These are phyloP conservation scores for Rhododendron williamsianum DNA, from an alignment of 148 eudicot species.

Conservation along the genomic window DNA sequence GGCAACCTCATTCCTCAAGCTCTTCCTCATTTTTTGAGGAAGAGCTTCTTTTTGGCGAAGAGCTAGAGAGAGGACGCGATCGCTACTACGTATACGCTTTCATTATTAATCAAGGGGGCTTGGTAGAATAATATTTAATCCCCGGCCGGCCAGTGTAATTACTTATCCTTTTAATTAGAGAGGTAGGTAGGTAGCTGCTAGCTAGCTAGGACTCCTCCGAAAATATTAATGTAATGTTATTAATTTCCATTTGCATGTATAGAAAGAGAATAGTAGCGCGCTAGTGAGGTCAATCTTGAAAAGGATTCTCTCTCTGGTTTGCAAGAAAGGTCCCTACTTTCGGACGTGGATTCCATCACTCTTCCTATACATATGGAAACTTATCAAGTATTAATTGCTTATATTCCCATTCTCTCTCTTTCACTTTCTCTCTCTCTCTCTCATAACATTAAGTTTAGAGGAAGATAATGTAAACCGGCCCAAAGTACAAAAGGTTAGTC, in stretches of 20 bases:
- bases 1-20: background rate
- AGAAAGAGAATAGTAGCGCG: background rate
- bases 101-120: background rate
- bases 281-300: background rate
- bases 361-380: background rate
- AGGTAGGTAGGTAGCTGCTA: background rate
- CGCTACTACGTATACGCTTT: background rate
- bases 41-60: background rate
- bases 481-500: conserved; percentile 8
- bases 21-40: background rate
- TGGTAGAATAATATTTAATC: background rate
- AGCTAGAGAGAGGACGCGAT: background rate
- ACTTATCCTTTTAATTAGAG: background rate
- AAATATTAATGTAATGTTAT: background rate
- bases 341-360: conserved; percentile 39
- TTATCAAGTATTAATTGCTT: background rate
- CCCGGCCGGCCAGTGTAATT: background rate
- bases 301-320: background rate
- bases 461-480: conserved; percentile 5
- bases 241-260: background rate
- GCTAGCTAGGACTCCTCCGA: background rate
- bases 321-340: conserved; percentile 17
- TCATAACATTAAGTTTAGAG: background rate
- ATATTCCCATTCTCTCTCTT: background rate
- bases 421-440: background rate